Conservation (phyloP, 2,329 filamentous ascomycete genomes). For the Phaeosphaeria sp. region DNA sequence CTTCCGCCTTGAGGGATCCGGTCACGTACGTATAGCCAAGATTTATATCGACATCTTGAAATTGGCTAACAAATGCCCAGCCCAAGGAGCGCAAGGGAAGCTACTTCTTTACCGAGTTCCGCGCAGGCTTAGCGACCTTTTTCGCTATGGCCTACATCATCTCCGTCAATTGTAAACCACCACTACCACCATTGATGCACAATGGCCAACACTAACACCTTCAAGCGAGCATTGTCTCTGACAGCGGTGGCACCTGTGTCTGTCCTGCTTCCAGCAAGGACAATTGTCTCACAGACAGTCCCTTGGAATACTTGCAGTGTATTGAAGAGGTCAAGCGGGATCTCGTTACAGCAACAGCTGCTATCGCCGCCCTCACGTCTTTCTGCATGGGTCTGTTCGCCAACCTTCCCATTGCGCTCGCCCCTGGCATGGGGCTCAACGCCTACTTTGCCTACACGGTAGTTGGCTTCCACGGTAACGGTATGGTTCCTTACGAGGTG, state of each 20-base stretch:
- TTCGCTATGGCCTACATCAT: slow-evolving; percentile 66
- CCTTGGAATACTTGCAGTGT: slow-evolving; percentile 68
- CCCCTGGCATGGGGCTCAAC: slow-evolving; percentile 82
- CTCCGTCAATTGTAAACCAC: slow-evolving; percentile 60
- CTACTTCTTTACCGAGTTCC: slow-evolving; percentile 81
- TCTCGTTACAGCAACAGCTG: slow-evolving; percentile 82
- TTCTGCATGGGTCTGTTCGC: slow-evolving; percentile 85
- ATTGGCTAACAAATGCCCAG: slow-evolving; percentile 50
- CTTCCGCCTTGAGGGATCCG: slow-evolving; percentile 81
- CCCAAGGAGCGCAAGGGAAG: slow-evolving; percentile 75
- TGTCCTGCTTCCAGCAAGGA: slow-evolving; percentile 58
- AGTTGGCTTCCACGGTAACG: slow-evolving; percentile 77
- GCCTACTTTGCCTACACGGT: slow-evolving; percentile 86
- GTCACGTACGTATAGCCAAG: slow-evolving; percentile 68
- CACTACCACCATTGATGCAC: background rate
- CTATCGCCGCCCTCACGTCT: slow-evolving; percentile 78
- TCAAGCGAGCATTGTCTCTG: slow-evolving; percentile 67
- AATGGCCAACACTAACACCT: slow-evolving; percentile 9
- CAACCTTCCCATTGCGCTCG: slow-evolving; percentile 78
- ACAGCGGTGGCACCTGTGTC: slow-evolving; percentile 77
- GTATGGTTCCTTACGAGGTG: slow-evolving; percentile 73
- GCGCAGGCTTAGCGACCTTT: slow-evolving; percentile 77
- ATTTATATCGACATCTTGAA: background rate
- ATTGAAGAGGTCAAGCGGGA: slow-evolving; percentile 71
- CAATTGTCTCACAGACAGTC: slow-evolving; percentile 61